Evolutionary conservation across 257 asterid genomes (phyloP).

Genomic region (Apocynum venetum): DNA sequence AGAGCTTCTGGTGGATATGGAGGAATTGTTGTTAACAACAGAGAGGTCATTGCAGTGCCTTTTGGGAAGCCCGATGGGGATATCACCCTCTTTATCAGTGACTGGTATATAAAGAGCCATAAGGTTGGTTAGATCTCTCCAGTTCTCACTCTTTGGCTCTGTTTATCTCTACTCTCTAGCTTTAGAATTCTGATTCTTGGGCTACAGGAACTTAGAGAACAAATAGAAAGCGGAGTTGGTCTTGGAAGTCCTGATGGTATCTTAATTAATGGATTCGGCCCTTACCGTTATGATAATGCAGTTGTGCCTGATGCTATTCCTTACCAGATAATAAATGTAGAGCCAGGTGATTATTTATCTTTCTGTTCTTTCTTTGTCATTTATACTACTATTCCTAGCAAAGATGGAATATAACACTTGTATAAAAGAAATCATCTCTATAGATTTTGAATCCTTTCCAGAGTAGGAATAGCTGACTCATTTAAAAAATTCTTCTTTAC

Average conservation of each 20-base stretch:
- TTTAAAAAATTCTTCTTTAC: neutral
- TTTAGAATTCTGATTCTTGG: constrained; percentile 28
- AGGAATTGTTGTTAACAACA: constrained; percentile 72
- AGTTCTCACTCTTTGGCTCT: neutral
- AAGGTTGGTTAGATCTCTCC: constrained; percentile 53
- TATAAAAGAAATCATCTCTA: neutral
- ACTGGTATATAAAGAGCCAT: constrained; percentile 80
- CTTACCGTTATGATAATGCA: constrained; percentile 60
- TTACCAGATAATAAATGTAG: constrained; percentile 64
- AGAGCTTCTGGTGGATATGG: constrained; percentile 88
- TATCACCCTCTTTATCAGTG: constrained; percentile 67
- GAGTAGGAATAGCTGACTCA: neutral
- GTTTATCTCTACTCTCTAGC: neutral
- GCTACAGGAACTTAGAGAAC: constrained; percentile 61
- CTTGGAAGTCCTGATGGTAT: constrained; percentile 85
- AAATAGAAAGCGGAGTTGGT: constrained; percentile 51
- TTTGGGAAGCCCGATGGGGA: constrained; percentile 77
- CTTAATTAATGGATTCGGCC: constrained; percentile 79
- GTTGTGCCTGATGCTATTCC: constrained; percentile 56
- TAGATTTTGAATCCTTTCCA: neutral
- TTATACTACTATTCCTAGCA: neutral
- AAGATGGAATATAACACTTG: neutral
- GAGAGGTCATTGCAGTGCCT: constrained; percentile 78
- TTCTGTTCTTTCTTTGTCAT: neutral
- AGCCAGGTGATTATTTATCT: constrained; percentile 55